Evolutionary conservation across 257 asterid species (phyloP), one percentile per base, ranked within the genome.

Genomic region (Primulina huaijiensis): DNA sequence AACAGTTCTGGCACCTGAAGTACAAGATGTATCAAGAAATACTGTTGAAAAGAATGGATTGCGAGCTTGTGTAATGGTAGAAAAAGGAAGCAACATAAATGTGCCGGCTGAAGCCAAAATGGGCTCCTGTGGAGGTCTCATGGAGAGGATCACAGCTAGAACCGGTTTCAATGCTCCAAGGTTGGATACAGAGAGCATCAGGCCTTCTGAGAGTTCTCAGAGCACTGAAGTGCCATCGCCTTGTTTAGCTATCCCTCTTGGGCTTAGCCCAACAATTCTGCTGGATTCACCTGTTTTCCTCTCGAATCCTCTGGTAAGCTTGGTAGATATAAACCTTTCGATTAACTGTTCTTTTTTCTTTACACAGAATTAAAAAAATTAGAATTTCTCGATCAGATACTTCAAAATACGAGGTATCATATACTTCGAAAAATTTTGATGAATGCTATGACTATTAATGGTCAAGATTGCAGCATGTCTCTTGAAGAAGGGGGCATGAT

Each of bases 141-240:
- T 79, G 72, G 86, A 82, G 66, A 84, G 97, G 76, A 87, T 77
- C 73, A 94, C 90, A 59, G 92, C 95, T 78, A 78, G 97, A 79
- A 92, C 96, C 38, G 97, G 97, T 67, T 89, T 89, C 74, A 89
- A 82, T 72, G 95, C 96, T 75, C 95, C 96, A 5, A 86, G 87
- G 78, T 73, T 91, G 82, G 80, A 87, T 76, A 87, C 90, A 1
- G 89, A 84, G 66, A 82, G 82, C 77, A 83, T 90, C 62, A 84
- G 85, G 52, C 75, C 86, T 65, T 68, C 81, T 19, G 85, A 83
- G 62, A 78, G 78, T 62, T 78, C 87, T 50, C 78, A 78, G 72
- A 81, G 72, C 55, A 80, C 79, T 31, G 87, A 82, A 62, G 78
- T 82, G 40, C 83, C 46, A 56, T 85, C 90, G 56, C 89, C 96